Evolutionary conservation across 805 yeast species (phyloP).

Genomic region (Candida wancherniae): DNA sequence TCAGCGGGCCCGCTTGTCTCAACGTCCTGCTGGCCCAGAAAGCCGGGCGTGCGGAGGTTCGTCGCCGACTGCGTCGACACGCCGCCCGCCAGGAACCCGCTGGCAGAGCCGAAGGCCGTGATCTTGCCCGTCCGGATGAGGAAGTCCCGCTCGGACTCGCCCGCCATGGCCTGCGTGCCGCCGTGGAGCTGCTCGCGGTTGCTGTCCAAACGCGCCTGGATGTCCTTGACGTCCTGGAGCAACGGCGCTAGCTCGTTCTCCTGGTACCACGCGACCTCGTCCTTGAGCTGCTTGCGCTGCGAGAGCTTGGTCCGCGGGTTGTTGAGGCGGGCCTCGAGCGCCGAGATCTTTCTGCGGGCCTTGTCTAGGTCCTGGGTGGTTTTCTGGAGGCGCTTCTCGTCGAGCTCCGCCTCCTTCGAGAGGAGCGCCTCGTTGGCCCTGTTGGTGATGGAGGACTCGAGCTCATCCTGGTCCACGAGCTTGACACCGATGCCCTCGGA

Average conservation of each 20-base stretch:
- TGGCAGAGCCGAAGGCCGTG: conserved; percentile 82
- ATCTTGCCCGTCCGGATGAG: conserved; percentile 85
- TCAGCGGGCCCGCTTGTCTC: not conserved
- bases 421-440: conserved; percentile 62
- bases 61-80: conserved; percentile 32
- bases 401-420: conserved; percentile 65
- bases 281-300: conserved; percentile 48
- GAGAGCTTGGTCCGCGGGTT: conserved; percentile 61
- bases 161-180: conserved; percentile 19
- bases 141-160: conserved; percentile 77
- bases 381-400: conserved; percentile 68
- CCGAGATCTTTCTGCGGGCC: conserved; percentile 38
- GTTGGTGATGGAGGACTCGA: conserved; percentile 70
- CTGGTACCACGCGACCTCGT: conserved; percentile 50
- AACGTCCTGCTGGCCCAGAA: conserved; percentile 11
- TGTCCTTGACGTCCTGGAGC: conserved; percentile 59
- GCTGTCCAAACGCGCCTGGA: conserved; percentile 31
- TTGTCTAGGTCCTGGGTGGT: conserved; percentile 47
- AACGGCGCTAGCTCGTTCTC: conserved; percentile 49
- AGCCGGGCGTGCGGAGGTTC: conserved; percentile 48
- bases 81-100: conserved; percentile 44
- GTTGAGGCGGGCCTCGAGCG: conserved; percentile 44
- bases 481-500: conserved; percentile 15
- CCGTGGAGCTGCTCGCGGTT: conserved; percentile 37
- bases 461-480: conserved; percentile 70